Evolutionary conservation across 2,329 filamentous ascomycete genomes (phyloP).

Genomic region (Sporothrix euskadiensis): DNA sequence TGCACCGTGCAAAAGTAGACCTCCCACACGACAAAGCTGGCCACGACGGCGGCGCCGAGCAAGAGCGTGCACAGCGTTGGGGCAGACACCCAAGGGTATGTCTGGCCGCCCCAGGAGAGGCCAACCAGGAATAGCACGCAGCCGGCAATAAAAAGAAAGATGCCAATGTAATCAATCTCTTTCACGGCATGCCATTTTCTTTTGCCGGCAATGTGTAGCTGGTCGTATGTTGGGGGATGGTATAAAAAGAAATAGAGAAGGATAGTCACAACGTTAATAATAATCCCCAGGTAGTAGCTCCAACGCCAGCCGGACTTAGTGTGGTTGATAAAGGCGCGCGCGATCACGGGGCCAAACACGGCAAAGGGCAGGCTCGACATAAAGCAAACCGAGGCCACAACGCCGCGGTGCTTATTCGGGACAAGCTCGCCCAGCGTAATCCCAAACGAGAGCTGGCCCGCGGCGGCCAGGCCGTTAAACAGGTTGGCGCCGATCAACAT

Average conservation of each 20-base stretch:
- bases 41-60: too few relatives aligned
- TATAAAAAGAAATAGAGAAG: constrained; percentile 50
- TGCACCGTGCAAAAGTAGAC: too few relatives aligned
- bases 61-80: too few relatives aligned
- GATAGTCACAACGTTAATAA: constrained; percentile 43
- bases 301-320: constrained; percentile 50
- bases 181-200: too few relatives aligned
- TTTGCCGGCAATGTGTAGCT: too few relatives aligned
- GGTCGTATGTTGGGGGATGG: constrained; percentile 48
- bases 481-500: constrained; percentile 44
- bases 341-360: constrained; percentile 50
- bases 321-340: constrained; percentile 45
- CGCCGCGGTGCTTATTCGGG: constrained; percentile 45
- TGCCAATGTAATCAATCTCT: too few relatives aligned
- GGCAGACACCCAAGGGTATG: too few relatives aligned
- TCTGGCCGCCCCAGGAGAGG: too few relatives aligned
- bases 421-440: constrained; percentile 48
- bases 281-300: constrained; percentile 52
- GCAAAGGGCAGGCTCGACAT: constrained; percentile 45
- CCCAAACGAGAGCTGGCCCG: constrained; percentile 46
- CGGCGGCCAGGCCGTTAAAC: constrained; percentile 44
- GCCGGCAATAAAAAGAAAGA: too few relatives aligned
- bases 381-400: constrained; percentile 43
- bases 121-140: too few relatives aligned
- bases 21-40: too few relatives aligned